These are phyloP conservation scores for Fomitopsis pinicola DNA, from an alignment of 1,284 basidiomycete species.

Conservation along the genomic window DNA sequence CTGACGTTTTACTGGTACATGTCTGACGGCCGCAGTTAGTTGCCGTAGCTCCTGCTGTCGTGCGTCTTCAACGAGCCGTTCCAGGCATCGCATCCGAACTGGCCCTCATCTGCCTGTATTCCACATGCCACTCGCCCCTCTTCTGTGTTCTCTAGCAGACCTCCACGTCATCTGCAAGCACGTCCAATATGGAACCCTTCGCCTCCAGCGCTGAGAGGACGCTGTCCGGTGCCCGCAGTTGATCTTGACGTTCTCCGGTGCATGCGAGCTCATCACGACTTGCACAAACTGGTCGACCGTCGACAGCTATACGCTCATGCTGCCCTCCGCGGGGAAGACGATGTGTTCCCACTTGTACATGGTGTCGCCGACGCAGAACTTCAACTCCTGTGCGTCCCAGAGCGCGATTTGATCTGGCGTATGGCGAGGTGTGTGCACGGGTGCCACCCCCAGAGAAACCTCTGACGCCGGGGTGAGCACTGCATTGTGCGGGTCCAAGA, in stretches of 20 bases:
- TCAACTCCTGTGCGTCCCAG: conserved; percentile 42
- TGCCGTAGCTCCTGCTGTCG: not conserved
- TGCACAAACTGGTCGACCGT: conserved; percentile 38
- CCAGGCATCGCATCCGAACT: conserved; percentile 48
- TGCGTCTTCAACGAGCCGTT: conserved; percentile 39
- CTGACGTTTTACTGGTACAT: not conserved
- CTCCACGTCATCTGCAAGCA: conserved; percentile 38
- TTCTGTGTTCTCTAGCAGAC: conserved; percentile 30
- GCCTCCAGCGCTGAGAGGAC: conserved; percentile 39
- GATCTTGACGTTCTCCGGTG: conserved; percentile 31
- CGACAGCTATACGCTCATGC: conserved; percentile 42
- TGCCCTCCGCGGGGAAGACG: conserved; percentile 49
- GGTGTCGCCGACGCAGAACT: conserved; percentile 54
- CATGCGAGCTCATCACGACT: conserved; percentile 31
- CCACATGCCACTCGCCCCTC: conserved; percentile 36
- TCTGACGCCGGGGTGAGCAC: conserved; percentile 10
- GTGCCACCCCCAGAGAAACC: conserved; percentile 26
- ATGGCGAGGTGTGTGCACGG: conserved; percentile 53
- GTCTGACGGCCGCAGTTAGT: not conserved
- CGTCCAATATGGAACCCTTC: conserved; percentile 42
- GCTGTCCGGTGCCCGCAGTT: conserved; percentile 47
- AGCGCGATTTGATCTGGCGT: conserved; percentile 54
- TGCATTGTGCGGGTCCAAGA: conserved; percentile 34
- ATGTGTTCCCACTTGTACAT: conserved; percentile 50
- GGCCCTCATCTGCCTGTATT: conserved; percentile 38